Percentiles rank a stretch among this genome's conserved stretches.
These are phyloP conservation scores for Aureoboletus auriporus DNA, from an alignment of 768 basidiomycete species.

Conservation along the genomic window DNA sequence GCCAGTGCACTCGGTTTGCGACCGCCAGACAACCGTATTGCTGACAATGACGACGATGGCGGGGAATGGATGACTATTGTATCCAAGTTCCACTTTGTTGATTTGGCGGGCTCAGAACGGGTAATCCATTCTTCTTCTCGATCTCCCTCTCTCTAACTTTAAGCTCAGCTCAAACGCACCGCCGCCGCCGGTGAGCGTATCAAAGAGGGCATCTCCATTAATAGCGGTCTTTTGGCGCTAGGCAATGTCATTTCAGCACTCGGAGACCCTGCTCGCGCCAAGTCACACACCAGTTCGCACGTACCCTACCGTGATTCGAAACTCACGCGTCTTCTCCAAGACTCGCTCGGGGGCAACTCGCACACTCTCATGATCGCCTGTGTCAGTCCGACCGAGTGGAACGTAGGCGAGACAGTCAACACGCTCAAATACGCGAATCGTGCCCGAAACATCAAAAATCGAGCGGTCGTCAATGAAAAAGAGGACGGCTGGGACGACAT, in stretches of 20 bases:
- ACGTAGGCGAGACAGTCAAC: slow-evolving; percentile 89
- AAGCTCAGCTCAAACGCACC: slow-evolving; percentile 82
- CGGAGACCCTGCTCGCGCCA: slow-evolving; percentile 86
- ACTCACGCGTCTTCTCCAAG: slow-evolving; percentile 73
- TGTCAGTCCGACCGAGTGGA: slow-evolving; percentile 94
- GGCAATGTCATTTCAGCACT: slow-evolving; percentile 99
- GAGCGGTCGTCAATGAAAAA: slow-evolving; percentile 85
- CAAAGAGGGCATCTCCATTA: slow-evolving; percentile 99
- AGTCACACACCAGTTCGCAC: slow-evolving; percentile 80
- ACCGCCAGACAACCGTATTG: slow-evolving; percentile 41
- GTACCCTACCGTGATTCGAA: slow-evolving; percentile 98
- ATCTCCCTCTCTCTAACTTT: slow-evolving; percentile 12
- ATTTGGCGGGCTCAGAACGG: slow-evolving; percentile 94
- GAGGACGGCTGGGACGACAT: slow-evolving; percentile 99
- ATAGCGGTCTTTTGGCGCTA: slow-evolving; percentile 91
- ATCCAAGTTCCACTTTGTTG: slow-evolving; percentile 98
- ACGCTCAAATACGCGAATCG: slow-evolving; percentile 97
- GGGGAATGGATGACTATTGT: slow-evolving; percentile 89
- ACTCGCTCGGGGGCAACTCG: slow-evolving; percentile 95
- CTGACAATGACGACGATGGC: slow-evolving; percentile 51
- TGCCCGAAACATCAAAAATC: slow-evolving; percentile 95
- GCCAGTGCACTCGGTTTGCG: slow-evolving; percentile 76
- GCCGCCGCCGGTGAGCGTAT: slow-evolving; percentile 94
- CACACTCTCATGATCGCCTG: slow-evolving; percentile 99
- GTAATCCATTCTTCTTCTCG: slow-evolving; percentile 37